Conservation (phyloP, 805 yeast genomes). For the Kazachstania africana region DNA sequence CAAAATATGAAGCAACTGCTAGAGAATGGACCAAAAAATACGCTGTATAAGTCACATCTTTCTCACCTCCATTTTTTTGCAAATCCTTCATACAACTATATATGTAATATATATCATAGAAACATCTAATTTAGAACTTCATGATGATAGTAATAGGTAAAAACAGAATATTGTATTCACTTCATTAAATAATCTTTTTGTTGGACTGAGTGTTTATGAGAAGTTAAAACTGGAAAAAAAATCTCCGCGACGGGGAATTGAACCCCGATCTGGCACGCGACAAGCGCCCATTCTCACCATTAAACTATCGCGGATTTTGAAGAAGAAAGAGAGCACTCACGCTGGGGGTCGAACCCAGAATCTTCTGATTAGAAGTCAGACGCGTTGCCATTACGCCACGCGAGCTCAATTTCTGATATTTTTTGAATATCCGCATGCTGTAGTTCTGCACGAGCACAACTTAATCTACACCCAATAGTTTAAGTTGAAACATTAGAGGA, state of each 20-base stretch:
- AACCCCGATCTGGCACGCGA: not conserved
- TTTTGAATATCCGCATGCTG: too few relatives aligned
- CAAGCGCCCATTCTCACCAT: not conserved
- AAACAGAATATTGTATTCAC: too few relatives aligned
- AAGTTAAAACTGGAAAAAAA: too few relatives aligned
- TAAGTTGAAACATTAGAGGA: too few relatives aligned
- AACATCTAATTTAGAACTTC: not conserved
- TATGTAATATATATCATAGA: too few relatives aligned
- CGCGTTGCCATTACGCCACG: constrained; percentile 48
- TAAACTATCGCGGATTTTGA: not conserved
- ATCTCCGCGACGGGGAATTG: not conserved
- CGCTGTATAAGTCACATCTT: too few relatives aligned
- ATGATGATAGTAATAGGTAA: constrained; percentile 16
- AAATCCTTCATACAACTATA: too few relatives aligned
- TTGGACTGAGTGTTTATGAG: too few relatives aligned
- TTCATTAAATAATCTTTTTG: too few relatives aligned
- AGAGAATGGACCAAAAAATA: constrained; percentile 97
- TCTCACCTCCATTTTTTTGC: constrained; percentile 1
- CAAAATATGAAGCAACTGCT: constrained; percentile 91
- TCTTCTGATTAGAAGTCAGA: constrained; percentile 45
- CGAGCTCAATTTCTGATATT: constrained; percentile 28
- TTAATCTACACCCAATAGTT: too few relatives aligned
- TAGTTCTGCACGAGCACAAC: too few relatives aligned
- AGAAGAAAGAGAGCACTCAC: constrained; percentile 28
- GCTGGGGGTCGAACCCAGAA: constrained; percentile 47